Evolutionary conservation across 306 rosid species (phyloP).

Genomic region (Prinsepia uniflora): DNA sequence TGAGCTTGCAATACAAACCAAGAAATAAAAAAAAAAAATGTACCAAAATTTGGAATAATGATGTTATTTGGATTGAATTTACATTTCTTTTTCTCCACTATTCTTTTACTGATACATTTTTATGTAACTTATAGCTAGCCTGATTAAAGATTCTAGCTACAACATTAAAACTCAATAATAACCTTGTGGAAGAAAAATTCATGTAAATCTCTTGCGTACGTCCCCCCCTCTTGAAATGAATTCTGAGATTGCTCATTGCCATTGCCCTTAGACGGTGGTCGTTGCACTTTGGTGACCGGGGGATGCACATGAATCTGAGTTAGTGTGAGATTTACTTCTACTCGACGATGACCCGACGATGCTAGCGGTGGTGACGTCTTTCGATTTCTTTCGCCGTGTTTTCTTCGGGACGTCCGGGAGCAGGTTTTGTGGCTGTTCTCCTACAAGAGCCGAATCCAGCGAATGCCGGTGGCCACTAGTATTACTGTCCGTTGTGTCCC

Average conservation of each 20-base stretch:
- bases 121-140: slow-evolving; percentile 15
- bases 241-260: slow-evolving; percentile 16
- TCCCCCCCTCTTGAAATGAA: slow-evolving; percentile 30
- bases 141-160: slow-evolving; percentile 35
- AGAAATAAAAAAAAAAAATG: neutral
- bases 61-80: neutral
- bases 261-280: slow-evolving; percentile 9
- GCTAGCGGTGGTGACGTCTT: slow-evolving; percentile 23
- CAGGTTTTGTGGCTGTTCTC: slow-evolving; percentile 29
- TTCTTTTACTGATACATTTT: slow-evolving; percentile 8
- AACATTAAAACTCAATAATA: neutral
- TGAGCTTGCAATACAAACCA: neutral
- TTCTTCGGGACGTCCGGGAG: slow-evolving; percentile 54
- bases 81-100: slow-evolving; percentile 22
- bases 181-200: slow-evolving; percentile 20
- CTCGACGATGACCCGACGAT: slow-evolving; percentile 27
- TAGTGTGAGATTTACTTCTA: slow-evolving; percentile 30
- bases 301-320: slow-evolving; percentile 18
- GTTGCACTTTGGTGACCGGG: slow-evolving; percentile 22
- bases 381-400: slow-evolving; percentile 48
- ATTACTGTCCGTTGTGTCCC: slow-evolving; percentile 32
- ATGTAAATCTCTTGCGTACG: slow-evolving; percentile 29
- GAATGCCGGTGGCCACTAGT: slow-evolving; percentile 18
- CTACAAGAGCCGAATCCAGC: slow-evolving; percentile 22
- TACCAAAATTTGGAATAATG: slow-evolving; percentile 6